A percentile compares a stretch with the other conserved stretches of the same genome.
These are phyloP conservation scores for Coemansia sp. DNA, from an alignment of 192 early-diverging fungal genomes.

Conservation along the genomic window DNA sequence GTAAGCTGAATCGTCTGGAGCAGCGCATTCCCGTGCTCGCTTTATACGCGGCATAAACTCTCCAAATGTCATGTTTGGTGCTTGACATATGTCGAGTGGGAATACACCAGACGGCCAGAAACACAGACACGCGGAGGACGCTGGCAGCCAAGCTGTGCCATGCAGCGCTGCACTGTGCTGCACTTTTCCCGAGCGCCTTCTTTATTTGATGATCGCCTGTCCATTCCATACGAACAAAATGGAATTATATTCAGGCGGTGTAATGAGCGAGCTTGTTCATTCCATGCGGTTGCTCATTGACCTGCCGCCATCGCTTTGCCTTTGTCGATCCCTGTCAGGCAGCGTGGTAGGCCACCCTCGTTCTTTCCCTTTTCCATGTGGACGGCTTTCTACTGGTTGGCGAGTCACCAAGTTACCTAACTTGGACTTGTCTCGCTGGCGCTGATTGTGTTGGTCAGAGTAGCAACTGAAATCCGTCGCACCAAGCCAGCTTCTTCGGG, in stretches of 20 bases:
- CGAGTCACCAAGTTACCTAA: background rate
- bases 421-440: background rate
- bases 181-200: background rate
- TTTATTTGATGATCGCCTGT: too few relatives aligned
- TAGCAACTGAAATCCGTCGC: slow-evolving; percentile 22
- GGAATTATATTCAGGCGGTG: too few relatives aligned
- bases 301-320: slow-evolving; percentile 4
- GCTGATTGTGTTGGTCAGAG: slow-evolving; percentile 12
- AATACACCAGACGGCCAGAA: background rate
- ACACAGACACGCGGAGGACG: background rate
- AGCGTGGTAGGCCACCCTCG: too few relatives aligned
- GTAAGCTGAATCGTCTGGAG: too few relatives aligned
- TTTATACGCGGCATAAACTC: too few relatives aligned
- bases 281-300: slow-evolving; percentile 1
- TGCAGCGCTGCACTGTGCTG: background rate
- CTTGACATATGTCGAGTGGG: background rate
- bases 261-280: background rate
- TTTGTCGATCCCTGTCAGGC: background rate
- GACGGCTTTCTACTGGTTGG: slow-evolving; percentile 11
- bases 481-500: background rate
- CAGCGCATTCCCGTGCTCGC: too few relatives aligned
- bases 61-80: too few relatives aligned
- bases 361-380: slow-evolving; percentile 11
- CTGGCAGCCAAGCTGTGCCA: too few relatives aligned
- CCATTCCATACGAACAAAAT: too few relatives aligned